Evolutionary conservation across 805 yeast genomes (phyloP), one percentile per base, ranked within the genome.

Genomic region (Lipomyces yamadae): DNA sequence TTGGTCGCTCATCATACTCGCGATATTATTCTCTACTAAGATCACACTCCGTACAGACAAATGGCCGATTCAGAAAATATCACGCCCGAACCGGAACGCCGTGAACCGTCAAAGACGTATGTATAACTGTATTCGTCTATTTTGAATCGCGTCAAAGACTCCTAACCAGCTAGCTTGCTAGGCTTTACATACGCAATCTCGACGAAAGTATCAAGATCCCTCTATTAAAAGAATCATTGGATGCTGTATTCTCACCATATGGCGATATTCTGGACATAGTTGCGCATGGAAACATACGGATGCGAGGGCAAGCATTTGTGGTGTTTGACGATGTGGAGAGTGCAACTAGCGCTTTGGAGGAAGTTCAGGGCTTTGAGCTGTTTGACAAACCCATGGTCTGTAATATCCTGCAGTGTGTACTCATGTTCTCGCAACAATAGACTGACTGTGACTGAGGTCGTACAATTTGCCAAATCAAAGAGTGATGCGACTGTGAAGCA

Each of bases 271-370:
- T 81, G 15, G 83, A 82, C 37, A 77, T 91, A 11, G 79, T 84
- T 1, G 85, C 91, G 0, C 86, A 85, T 65, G 83, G 83, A 66
- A 88, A 86, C 70, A 72, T 90, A n/a, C 83, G 81, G 68, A 81
- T 88, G 83, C 83, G 88, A 64, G 97, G 97, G 1, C 97, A 91
- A 76, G 97, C 96, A 0, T 91, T 90, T 75, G 81, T 91, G 4
- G 85, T 90, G 0, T 85, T 87, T 61, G 81, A 78, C 2, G 73
- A 76, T 24, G 72, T 73, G 0, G 79, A 79, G 2, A 76, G 78
- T 4, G 87, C 92, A 0, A 64, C 74, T 2, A 72, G 74, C 53
- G 89, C 89, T 0, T 73, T 83, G 2, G 78, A 79, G n/a, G 76
- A 74, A 18, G 65, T 67, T n/a, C 69, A 73, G 34, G 75, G 74